Evolutionary conservation across 371 early-diverging fungal species (phyloP).

Genomic region (Cokeromyces recurvatus): DNA sequence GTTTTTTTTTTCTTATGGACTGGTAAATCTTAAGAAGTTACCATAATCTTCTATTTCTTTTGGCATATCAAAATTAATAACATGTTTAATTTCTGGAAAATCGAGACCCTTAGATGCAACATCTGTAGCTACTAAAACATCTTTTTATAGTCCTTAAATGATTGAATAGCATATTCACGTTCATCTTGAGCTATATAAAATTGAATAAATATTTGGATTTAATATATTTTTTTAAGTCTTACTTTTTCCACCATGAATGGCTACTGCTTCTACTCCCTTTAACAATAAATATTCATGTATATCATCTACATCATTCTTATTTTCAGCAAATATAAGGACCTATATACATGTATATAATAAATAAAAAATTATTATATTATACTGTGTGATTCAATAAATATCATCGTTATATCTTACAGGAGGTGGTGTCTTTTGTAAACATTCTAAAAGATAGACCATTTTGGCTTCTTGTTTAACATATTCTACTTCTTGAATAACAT

Average conservation of each 20-base stretch:
- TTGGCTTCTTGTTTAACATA: conserved; percentile 95
- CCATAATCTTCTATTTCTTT: conserved; percentile 95
- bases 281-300: conserved; percentile 92
- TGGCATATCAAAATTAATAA: conserved; percentile 96
- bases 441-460: conserved; percentile 85
- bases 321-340: conserved; percentile 97
- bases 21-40: no score
- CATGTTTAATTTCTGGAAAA: conserved; percentile 89
- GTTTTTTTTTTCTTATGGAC: neutral
- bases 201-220: neutral
- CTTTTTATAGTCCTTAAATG: conserved; percentile 80
- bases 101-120: conserved; percentile 93
- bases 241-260: conserved; percentile 95
- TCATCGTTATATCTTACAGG: conserved; percentile 54
- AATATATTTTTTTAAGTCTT: conserved; percentile 19
- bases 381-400: no score
- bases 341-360: no score
- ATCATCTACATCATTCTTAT: conserved; percentile 99
- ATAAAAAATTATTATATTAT: neutral
- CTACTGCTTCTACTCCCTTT: conserved; percentile 91
- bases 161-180: conserved; percentile 74
- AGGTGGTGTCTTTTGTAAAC: conserved; percentile 92
- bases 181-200: conserved; percentile 64
- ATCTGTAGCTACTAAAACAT: conserved; percentile 92
- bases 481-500: conserved; percentile 97